These are phyloP conservation scores for Bondarzewia mesenterica DNA, from an alignment of 1,284 basidiomycete species.

Conservation along the genomic window DNA sequence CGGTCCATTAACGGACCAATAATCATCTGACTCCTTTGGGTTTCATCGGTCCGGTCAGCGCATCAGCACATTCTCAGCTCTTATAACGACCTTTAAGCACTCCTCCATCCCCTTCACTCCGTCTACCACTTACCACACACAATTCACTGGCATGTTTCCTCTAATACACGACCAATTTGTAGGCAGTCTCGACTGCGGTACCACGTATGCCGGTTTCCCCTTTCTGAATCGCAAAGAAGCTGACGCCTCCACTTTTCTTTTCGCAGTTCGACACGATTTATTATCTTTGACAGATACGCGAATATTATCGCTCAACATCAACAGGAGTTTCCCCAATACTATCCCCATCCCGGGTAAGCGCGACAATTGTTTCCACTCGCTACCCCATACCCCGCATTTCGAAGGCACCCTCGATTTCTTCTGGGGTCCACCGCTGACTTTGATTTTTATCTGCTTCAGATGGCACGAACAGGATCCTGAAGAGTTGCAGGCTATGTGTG, in stretches of 20 bases:
- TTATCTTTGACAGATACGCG: slow-evolving; percentile 87
- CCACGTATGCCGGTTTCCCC: slow-evolving; percentile 60
- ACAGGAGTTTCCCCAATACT: slow-evolving; percentile 88
- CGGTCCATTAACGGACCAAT: too few relatives aligned
- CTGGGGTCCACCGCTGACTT: background rate
- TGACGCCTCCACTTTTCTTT: background rate
- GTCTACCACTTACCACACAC: background rate
- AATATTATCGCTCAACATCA: slow-evolving; percentile 85
- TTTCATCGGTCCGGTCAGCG: too few relatives aligned
- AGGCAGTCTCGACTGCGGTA: slow-evolving; percentile 87
- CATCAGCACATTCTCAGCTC: too few relatives aligned
- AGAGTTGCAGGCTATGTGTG: slow-evolving; percentile 76
- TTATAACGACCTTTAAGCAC: background rate
- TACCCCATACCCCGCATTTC: slow-evolving; percentile 1
- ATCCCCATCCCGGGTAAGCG: slow-evolving; percentile 75
- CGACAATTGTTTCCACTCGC: background rate
- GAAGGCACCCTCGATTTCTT: background rate
- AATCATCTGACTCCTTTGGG: too few relatives aligned
- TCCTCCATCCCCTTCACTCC: background rate
- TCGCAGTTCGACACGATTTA: slow-evolving; percentile 84
- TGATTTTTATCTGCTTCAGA: slow-evolving; percentile 26
- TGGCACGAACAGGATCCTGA: slow-evolving; percentile 96
- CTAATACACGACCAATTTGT: slow-evolving; percentile 71
- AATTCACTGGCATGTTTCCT: slow-evolving; percentile 24
- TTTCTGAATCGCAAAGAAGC: background rate